phyloP scores from a whole-genome alignment of 1,139 yeast species.

The Blastobotrys proliferans region DNA sequence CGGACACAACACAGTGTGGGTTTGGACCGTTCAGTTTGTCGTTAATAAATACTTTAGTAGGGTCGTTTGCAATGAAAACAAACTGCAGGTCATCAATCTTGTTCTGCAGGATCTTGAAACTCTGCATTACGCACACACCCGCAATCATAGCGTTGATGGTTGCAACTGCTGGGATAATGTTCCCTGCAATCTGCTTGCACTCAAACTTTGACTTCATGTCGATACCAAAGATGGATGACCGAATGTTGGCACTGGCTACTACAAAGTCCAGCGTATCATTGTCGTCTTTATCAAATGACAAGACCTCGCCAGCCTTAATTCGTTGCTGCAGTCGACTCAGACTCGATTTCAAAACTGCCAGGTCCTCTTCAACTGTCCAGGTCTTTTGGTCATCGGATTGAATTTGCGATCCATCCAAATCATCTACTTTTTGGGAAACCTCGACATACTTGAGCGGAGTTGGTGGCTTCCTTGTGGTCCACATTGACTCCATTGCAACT shows the following conservation, averaged over 20 bases:
- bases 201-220: slow-evolving; percentile 77
- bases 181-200: slow-evolving; percentile 92
- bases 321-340: slow-evolving; percentile 51
- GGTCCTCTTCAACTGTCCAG: slow-evolving; percentile 64
- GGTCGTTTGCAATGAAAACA: slow-evolving; percentile 62
- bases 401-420: slow-evolving; percentile 25
- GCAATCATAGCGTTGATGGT: slow-evolving; percentile 95
- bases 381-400: slow-evolving; percentile 52
- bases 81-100: slow-evolving; percentile 35
- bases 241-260: slow-evolving; percentile 77
- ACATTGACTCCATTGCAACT: slow-evolving; percentile 64
- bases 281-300: slow-evolving; percentile 85
- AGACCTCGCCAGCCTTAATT: slow-evolving; percentile 37
- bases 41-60: slow-evolving; percentile 64
- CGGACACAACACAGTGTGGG: slow-evolving; percentile 69
- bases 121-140: slow-evolving; percentile 76
- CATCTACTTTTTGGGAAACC: slow-evolving; percentile 22
- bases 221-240: slow-evolving; percentile 71
- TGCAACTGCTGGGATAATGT: slow-evolving; percentile 97
- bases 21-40: slow-evolving; percentile 61
- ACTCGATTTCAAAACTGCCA: slow-evolving; percentile 55
- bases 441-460: slow-evolving; percentile 46
- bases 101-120: slow-evolving; percentile 49
- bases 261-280: slow-evolving; percentile 86
- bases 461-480: slow-evolving; percentile 73